These are phyloP conservation scores for Plasmodium yoelii DNA, from an alignment of 169 alveolate genomes.

Conservation along the genomic window DNA sequence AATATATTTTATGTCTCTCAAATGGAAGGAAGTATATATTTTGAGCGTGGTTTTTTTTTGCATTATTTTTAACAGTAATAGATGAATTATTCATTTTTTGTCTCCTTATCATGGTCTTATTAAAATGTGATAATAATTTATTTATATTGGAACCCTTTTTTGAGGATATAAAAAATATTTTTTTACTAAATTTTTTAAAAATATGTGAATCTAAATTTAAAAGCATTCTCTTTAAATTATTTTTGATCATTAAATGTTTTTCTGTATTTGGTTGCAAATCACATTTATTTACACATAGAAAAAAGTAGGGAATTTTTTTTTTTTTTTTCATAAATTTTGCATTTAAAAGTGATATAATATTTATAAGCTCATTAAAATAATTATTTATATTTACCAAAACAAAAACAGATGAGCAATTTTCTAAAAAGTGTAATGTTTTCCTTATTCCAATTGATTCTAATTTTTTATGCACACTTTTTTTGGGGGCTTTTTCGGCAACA, in stretches of 20 bases:
- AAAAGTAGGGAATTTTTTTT: slow-evolving; percentile 5
- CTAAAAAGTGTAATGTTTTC: slow-evolving; percentile 10
- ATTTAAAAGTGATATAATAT: slow-evolving; percentile 9
- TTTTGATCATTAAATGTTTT: neutral
- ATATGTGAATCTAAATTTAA: neutral
- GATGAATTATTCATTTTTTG: neutral
- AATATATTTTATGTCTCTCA: slow-evolving; percentile 46
- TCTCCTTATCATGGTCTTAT: neutral
- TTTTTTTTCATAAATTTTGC: neutral
- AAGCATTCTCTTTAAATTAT: slow-evolving; percentile 1
- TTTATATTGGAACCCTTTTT: slow-evolving; percentile 40
- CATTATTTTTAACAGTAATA: neutral
- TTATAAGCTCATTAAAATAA: slow-evolving; percentile 10
- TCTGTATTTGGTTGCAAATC: slow-evolving; percentile 2
- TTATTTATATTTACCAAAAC: slow-evolving; percentile 19
- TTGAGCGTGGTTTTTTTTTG: neutral
- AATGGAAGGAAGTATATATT: slow-evolving; percentile 19
- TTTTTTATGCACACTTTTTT: slow-evolving; percentile 7
- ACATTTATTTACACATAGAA: slow-evolving; percentile 43
- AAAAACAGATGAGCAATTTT: slow-evolving; percentile 12
- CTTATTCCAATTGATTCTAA: slow-evolving; percentile 39
- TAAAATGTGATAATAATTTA: slow-evolving; percentile 7
- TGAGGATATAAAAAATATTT: slow-evolving; percentile 38
- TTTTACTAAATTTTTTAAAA: slow-evolving; percentile 2
- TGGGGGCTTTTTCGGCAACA: no score